phyloP scores from a whole-genome alignment of 495 filamentous ascomycete genomes.

The Aspergillus leporis region DNA sequence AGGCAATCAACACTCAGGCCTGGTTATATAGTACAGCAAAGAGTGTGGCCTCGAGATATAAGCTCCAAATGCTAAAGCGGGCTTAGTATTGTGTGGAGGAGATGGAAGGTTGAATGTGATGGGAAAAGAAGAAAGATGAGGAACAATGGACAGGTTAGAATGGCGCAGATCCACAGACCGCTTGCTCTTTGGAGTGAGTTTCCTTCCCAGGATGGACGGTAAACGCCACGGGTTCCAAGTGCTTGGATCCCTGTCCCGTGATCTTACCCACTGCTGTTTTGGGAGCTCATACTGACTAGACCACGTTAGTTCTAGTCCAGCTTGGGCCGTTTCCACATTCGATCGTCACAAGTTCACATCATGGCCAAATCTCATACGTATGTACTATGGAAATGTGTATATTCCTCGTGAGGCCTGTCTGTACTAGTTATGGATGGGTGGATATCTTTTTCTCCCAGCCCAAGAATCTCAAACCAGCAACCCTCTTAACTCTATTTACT shows the following conservation, averaged over 20 bases:
- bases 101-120: neutral
- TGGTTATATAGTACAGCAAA: neutral
- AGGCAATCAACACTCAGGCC: neutral
- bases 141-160: slow-evolving; percentile 4
- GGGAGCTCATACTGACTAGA: neutral
- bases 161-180: slow-evolving; percentile 14
- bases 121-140: slow-evolving; percentile 5
- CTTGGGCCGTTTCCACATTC: neutral
- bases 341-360: no score
- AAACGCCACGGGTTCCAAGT: neutral
- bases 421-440: no score
- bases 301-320: neutral
- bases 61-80: neutral
- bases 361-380: no score
- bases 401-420: no score
- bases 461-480: neutral
- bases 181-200: slow-evolving; percentile 1
- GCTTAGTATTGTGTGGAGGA: neutral
- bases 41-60: neutral
- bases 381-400: no score
- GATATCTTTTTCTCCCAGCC: no score
- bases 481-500: neutral
- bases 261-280: neutral
- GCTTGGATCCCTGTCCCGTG: neutral
- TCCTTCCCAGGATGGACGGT: neutral